A percentile compares a stretch with the other conserved stretches of the same genome.
phyloP scores from a whole-genome alignment of 2,329 filamentous ascomycete genomes.

The Xylariaceae sp. region DNA sequence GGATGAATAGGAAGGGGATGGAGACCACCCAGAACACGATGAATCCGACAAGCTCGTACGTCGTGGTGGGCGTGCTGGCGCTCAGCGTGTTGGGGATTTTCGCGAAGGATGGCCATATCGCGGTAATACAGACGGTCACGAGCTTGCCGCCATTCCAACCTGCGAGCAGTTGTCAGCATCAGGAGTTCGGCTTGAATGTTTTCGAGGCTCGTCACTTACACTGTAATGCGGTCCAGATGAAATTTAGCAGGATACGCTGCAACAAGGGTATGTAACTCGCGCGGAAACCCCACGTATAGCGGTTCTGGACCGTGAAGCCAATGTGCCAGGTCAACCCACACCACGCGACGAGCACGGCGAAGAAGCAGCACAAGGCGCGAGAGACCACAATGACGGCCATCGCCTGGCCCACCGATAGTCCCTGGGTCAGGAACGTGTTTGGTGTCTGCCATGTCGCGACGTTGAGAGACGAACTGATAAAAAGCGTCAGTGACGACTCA shows the following conservation, averaged over 20 bases:
- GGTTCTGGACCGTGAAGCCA: constrained; percentile 43
- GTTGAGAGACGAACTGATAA: constrained; percentile 20
- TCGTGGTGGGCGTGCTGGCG: constrained; percentile 29
- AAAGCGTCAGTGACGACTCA: no score
- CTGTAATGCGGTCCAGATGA: constrained; percentile 44
- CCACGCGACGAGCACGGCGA: constrained; percentile 40
- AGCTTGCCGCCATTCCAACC: constrained; percentile 27
- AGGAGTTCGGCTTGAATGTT: background rate
- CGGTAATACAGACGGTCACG: constrained; percentile 34
- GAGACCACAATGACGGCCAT: constrained; percentile 42
- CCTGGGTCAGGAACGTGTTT: constrained; percentile 38
- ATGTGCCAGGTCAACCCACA: constrained; percentile 44
- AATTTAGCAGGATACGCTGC: constrained; percentile 42
- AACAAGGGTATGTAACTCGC: constrained; percentile 42
- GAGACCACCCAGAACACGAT: constrained; percentile 47
- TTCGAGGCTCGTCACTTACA: constrained; percentile 16
- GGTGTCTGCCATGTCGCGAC: constrained; percentile 41
- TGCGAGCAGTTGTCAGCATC: background rate
- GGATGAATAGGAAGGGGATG: constrained; percentile 42
- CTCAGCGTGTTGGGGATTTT: constrained; percentile 40
- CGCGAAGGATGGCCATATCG: constrained; percentile 40
- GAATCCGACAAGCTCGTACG: constrained; percentile 42
- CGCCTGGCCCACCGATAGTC: constrained; percentile 40
- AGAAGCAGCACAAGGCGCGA: constrained; percentile 35
- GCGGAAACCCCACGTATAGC: constrained; percentile 44